These are phyloP conservation scores for Solanum virginianum DNA, from an alignment of 257 asterid species.

Conservation along the genomic window DNA sequence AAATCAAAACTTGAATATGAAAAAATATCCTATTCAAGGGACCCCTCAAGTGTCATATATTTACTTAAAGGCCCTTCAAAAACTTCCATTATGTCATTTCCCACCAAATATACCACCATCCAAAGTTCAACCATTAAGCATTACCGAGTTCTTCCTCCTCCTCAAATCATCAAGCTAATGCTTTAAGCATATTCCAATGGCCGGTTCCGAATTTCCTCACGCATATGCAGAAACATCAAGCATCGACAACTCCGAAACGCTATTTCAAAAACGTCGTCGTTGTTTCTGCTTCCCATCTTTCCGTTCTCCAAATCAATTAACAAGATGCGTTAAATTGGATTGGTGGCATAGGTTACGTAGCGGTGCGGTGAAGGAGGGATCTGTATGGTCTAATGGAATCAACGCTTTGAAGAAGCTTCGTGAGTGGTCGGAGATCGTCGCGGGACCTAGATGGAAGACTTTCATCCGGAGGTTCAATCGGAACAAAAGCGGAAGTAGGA, in stretches of 20 bases:
- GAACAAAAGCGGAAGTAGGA: constrained; percentile 22
- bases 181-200: constrained; percentile 17
- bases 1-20: too few species aligned
- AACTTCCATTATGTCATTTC: background rate
- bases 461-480: constrained; percentile 74
- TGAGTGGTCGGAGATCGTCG: constrained; percentile 85
- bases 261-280: constrained; percentile 30
- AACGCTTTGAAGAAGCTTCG: constrained; percentile 50
- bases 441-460: constrained; percentile 85
- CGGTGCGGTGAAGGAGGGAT: background rate
- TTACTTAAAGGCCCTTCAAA: background rate
- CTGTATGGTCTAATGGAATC: constrained; percentile 48
- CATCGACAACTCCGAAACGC: constrained; percentile 21
- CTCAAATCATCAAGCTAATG: background rate
- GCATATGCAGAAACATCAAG: constrained; percentile 12
- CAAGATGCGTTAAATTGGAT: constrained; percentile 11
- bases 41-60: background rate
- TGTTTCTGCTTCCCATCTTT: constrained; percentile 40
- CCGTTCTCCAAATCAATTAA: constrained; percentile 12
- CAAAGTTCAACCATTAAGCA: background rate
- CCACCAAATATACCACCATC: background rate
- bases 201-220: constrained; percentile 22
- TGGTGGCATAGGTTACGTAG: constrained; percentile 49
- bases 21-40: too few species aligned
- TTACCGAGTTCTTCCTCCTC: background rate